Base-by-base conservation (phyloP, 257 asterid genomes). In the Nicotiana noctiflora region DNA sequence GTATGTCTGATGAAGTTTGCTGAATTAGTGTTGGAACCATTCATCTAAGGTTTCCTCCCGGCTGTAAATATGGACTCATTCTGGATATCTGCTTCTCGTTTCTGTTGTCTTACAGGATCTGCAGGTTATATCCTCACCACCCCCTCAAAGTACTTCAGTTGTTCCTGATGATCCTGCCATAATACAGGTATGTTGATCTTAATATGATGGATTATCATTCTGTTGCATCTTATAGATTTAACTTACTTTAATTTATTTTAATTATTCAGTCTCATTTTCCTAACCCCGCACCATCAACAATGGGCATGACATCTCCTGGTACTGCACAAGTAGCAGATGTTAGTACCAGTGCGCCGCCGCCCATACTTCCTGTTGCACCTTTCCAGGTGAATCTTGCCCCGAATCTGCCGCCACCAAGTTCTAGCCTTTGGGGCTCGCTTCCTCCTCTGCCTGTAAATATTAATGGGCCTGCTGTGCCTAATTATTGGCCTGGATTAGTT, bases 151-250 rank as follows among this genome's bases (percentile, higher is more conserved):
- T 72, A 72, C 85, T 2, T 25, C 86, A 29, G 65, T 62, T 64
- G 15, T 83, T 25, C 86, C 86, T 8, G 83, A 85, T 80, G 86
- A 85, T 83, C 88, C 88, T 56, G 88, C 88, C 56, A 86, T 86
- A 31, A 78, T 86, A 61, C 83, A 63, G 86, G 88, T 83, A 77
- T 51, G 2, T 10, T 63, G 23, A 23, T 27, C 32, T 80, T 67
- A 55, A 67, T 44, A 14, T 53, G 49, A 44, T 21, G 18, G 56
- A 53, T 67, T 67, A 31, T 75, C 31, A 44, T 67, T 1, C 27
- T 52, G 59, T 62, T 76, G 27, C 12, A n/a, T 59, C 76, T n/a
- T 53, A 27, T 62, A 25, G 29, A 59, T 68, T 77, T 10, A 62
- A 44, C 56, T n/a, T 4, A 23, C 49, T 31, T 55, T 40, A 17